These are phyloP conservation scores for Vigna radiata DNA, from an alignment of 306 rosid species.

Conservation along the genomic window DNA sequence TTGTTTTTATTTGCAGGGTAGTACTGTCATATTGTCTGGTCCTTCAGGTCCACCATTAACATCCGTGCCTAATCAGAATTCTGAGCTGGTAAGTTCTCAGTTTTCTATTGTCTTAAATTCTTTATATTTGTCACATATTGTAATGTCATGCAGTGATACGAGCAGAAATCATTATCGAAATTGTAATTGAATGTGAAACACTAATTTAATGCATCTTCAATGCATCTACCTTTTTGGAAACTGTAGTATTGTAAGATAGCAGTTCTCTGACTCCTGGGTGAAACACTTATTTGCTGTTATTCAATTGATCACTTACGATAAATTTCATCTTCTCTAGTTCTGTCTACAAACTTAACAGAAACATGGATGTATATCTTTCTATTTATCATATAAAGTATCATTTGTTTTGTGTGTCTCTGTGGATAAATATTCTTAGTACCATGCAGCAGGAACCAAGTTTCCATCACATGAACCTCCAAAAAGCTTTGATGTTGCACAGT, in stretches of 20 bases:
- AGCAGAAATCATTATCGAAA: conserved; percentile 26
- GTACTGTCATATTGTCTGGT: conserved; percentile 93
- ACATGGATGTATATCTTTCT: not conserved
- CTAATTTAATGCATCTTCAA: not conserved
- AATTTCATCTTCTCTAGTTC: too few relatives aligned
- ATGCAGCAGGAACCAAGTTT: too few relatives aligned
- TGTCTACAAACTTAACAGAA: not conserved
- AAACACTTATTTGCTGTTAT: not conserved
- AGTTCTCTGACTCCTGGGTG: not conserved
- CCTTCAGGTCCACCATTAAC: conserved; percentile 98
- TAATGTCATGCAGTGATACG: conserved; percentile 4
- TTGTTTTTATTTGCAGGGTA: conserved; percentile 71
- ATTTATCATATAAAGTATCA: not conserved
- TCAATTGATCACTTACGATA: not conserved
- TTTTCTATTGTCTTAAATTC: conserved; percentile 23
- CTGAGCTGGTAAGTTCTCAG: conserved; percentile 75
- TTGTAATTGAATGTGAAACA: conserved; percentile 18
- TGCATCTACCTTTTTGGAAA: not conserved
- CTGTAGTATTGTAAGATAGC: not conserved
- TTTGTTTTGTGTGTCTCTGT: not conserved
- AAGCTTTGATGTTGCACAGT: too few relatives aligned
- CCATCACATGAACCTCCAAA: too few relatives aligned
- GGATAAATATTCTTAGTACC: conserved; percentile 2
- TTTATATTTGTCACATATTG: conserved; percentile 7
- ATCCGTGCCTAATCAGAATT: conserved; percentile 92